Base-by-base conservation (phyloP, 768 basidiomycete species). In the Boletus sp. region DNA sequence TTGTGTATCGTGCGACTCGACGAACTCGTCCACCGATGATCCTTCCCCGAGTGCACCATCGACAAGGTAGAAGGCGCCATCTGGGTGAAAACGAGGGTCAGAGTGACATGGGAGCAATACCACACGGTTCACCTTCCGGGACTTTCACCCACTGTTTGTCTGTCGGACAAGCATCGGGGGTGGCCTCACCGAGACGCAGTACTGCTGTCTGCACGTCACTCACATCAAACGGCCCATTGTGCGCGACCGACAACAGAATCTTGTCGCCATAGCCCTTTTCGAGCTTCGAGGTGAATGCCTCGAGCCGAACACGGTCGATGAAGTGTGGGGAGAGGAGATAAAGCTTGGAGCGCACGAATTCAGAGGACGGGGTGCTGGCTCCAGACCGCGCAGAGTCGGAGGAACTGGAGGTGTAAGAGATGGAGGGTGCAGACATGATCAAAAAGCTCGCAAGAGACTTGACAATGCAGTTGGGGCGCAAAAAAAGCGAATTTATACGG, bases 261-360 rank as follows among this genome's bases (percentile, higher is more conserved):
- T 55, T 66, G 46, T 69, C 66, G 4, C 56, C 68, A 37, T 61
- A 60, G n/a, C 70, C 68, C 32, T 59, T 70, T 11, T 64, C 62
- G 27, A 72, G 60, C 38, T 53, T 62, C 7, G 57, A 56, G 2
- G 55, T 43, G 13, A 70, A 66, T 1, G 46, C 19, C 25, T 46
- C 50, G 41, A 72, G 54, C 10, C 50, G 53, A 15, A 9, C n/a
- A 15, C 10, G 9, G 1, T 57, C 46, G 35, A 69, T 37, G 4
- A 64, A 56, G 21, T 33, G 30, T 1, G 62, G 66, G n/a, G 57
- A 29, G n/a, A 72, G 60, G 3, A 72, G 55, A 47, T 59, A 71
- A n/a, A 50, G 13, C 55, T 51, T 64, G 2, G 64, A 30, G 17
- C 35, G 55, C 3, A 35, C 35, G 1, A 59, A 66, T 42, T 72